Base-by-base conservation (phyloP, 2,329 filamentous ascomycete genomes). In the Ramularia endophylla region DNA sequence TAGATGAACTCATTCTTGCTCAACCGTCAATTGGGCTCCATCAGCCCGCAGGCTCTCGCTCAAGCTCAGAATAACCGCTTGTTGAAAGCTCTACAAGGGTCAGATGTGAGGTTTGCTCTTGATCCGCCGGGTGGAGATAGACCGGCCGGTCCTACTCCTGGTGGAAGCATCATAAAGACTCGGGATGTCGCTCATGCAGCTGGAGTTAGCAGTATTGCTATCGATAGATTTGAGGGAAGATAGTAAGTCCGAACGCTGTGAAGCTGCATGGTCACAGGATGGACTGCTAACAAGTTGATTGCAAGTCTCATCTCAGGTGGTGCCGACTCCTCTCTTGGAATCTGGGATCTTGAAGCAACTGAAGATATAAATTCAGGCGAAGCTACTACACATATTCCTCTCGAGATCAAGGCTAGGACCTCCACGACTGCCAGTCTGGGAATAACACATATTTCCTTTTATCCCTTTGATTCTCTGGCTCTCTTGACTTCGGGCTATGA, bases 291-390 rank as follows among this genome's bases (percentile, higher is more conserved):
- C n/a, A n/a, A n/a, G n/a, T n/a, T n/a, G n/a, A n/a, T n/a, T n/a
- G n/a, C 16, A 54, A 84, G 85, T 51, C 73, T 95, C 48, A 65
- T 95, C 2, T 94, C 89, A 0, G 90, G 87, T 3, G 88, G 89
- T 20, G 83, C 86, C 4, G 87, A 95, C 59, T 86, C 85, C 8
- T 85, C 84, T 1, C 79, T 95, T 57, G 85, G 81, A 52, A 67
- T 95, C 33, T 95, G 89, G 89, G 83, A 95, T 64, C 75, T 95
- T 5, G 85, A 94, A 56, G 68, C 74, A 36, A 69, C 71, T 52
- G 61, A 12, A 17, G 36, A 39, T 4, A 11, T 32, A 9, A 19
- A 37, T 39, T 28, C 36, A 6, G 44, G 38, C 15, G 28, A 33
- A 15, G 16, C 35, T n/a, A 18, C 34, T 18, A 39, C 28, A n/a